Percentiles rank a stretch among this genome's conserved stretches.
Conservation (phyloP, 1,284 basidiomycete species). For the Cryptococcus neoformans region DNA sequence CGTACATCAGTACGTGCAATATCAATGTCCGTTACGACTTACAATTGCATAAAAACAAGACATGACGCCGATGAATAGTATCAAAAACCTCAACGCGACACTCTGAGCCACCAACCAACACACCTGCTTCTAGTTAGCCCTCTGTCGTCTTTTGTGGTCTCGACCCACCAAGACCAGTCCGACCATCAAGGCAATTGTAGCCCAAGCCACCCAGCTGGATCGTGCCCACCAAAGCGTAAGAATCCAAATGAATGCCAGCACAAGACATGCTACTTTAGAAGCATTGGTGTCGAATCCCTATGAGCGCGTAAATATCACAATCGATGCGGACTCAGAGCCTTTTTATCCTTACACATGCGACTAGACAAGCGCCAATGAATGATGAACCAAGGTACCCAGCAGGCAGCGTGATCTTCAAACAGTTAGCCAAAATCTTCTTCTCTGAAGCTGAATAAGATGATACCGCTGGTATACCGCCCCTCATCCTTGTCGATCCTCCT, state of each 20-base stretch:
- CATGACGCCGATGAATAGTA: constrained; percentile 95
- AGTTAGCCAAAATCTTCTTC: not conserved
- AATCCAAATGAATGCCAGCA: constrained; percentile 82
- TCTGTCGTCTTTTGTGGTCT: not conserved
- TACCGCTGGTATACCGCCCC: constrained; percentile 82
- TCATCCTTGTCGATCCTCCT: constrained; percentile 89
- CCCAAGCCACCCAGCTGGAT: constrained; percentile 61
- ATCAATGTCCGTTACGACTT: constrained; percentile 37
- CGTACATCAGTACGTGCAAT: constrained; percentile 34
- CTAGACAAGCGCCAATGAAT: constrained; percentile 82
- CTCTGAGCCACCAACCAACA: constrained; percentile 83
- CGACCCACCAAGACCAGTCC: constrained; percentile 39
- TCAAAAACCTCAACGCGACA: constrained; percentile 57
- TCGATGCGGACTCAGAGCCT: constrained; percentile 41
- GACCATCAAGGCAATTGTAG: constrained; percentile 44
- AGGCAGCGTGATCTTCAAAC: constrained; percentile 53
- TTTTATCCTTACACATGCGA: constrained; percentile 59
- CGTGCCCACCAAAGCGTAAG: constrained; percentile 86
- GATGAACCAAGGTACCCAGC: constrained; percentile 92
- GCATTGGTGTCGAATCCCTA: constrained; percentile 83
- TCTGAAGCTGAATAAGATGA: constrained; percentile 49
- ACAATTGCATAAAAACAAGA: constrained; percentile 68
- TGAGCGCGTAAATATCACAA: too few species aligned
- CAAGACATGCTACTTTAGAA: constrained; percentile 80
- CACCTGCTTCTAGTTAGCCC: constrained; percentile 37